Evolutionary conservation across 228 moss, liverwort and hornwort species (phyloP), one percentile per base, ranked within the genome.

Genomic region (Sphagnum fallax): DNA sequence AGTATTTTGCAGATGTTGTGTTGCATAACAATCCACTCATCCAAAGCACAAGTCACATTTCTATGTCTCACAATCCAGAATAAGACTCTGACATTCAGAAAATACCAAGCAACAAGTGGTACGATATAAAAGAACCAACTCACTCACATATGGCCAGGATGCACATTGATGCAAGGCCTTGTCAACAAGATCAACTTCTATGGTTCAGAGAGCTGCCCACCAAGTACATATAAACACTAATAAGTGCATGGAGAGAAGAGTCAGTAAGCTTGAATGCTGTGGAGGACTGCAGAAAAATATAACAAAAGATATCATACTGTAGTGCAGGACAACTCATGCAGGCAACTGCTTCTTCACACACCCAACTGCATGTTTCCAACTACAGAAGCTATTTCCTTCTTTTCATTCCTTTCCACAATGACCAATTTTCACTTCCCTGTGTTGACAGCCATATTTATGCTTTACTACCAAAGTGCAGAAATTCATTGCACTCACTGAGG

Each of bases 361-460:
- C 47, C 50, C 65, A 65, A 12, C 48, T 50, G 6, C 47, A 13
- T 48, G 48, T 60, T 49, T 51, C 66, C 48, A 50, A 60, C 15
- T 18, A 48, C 50, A n/a, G 15, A 48, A 10, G 4, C 9, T 4
- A 48, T 10, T 50, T 48, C 65, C 32, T 32, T 65, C 8, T 10
- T 5, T n/a, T 65, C 49, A n/a, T 7, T 50, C 4, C 4, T 50
- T 65, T 4, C 47, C 4, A 68, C 53, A 48, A 13, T 18, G 47
- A 6, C 48, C 32, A 5, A 13, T 68, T 48, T 68, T 67, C 62
- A 49, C 62, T 64, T 57, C 59, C 67, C 16, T 64, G 70, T 70
- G 65, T 66, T 72, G 67, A 68, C 67, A 75, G 66, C 61, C 52
- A 75, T 75, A 85, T 79, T 79, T 86, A 82, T 80, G 49, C 73